A percentile compares a stretch with the other conserved stretches of the same genome.
Evolutionary conservation across 768 basidiomycete species (phyloP).

Genomic region (Cystofilobasidium bisporidii): DNA sequence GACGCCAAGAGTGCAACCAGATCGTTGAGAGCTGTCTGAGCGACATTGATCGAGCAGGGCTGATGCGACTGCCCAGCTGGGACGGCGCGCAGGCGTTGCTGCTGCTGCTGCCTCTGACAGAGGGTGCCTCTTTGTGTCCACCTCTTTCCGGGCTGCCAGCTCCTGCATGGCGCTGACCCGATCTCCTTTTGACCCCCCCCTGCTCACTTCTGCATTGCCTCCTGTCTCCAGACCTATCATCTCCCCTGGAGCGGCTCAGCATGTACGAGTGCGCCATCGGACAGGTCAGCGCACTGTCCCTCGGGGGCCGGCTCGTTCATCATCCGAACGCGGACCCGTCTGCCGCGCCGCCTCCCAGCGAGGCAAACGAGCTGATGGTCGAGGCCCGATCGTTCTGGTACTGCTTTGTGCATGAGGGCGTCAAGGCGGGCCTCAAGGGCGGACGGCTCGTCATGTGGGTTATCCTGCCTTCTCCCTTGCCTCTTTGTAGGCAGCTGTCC

Average conservation of each 20-base stretch:
- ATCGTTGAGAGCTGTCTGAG: slow-evolving; percentile 69
- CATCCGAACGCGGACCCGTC: slow-evolving; percentile 38
- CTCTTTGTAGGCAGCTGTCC: no score
- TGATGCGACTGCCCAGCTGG: slow-evolving; percentile 72
- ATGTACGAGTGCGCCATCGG: slow-evolving; percentile 74
- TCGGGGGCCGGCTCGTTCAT: no score
- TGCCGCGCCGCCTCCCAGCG: slow-evolving; percentile 46
- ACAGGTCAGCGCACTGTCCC: slow-evolving; percentile 71
- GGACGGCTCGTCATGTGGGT: slow-evolving; percentile 70
- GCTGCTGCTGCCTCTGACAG: slow-evolving; percentile 69
- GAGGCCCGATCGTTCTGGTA: slow-evolving; percentile 73
- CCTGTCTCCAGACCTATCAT: slow-evolving; percentile 44
- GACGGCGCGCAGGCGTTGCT: slow-evolving; percentile 75
- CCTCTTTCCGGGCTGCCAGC: no score
- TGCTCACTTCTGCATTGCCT: no score
- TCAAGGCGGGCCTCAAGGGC: slow-evolving; percentile 72
- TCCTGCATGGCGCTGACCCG: no score
- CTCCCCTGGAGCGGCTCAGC: slow-evolving; percentile 47
- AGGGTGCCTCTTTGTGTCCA: no score
- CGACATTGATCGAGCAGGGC: slow-evolving; percentile 58
- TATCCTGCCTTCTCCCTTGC: background rate
- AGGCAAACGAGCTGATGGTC: slow-evolving; percentile 35
- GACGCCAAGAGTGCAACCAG: slow-evolving; percentile 45
- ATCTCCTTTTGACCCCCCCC: no score
- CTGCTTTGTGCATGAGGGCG: slow-evolving; percentile 38